These are phyloP conservation scores for Biscutella auriculata DNA, from an alignment of 441 rosid genomes.

Conservation along the genomic window DNA sequence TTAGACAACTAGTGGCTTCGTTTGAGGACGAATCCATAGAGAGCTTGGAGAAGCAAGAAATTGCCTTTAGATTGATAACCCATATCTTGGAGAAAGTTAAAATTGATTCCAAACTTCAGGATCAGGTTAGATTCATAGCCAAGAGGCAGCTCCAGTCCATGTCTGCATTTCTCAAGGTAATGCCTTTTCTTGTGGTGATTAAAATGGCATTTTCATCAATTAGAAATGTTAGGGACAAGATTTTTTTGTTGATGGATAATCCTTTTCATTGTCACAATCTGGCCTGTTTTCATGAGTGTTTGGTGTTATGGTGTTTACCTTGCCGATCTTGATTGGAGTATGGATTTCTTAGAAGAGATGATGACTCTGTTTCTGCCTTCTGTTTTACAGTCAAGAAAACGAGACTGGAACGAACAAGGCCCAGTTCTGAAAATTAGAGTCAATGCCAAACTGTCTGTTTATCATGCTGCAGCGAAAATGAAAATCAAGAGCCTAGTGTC, in stretches of 20 bases:
- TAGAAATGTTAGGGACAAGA: background rate
- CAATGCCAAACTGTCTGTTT: conserved; percentile 70
- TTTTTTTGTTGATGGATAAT: background rate
- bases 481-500: conserved; percentile 61
- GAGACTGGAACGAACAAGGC: conserved; percentile 92
- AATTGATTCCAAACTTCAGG: conserved; percentile 61
- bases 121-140: conserved; percentile 56
- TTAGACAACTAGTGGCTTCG: conserved; percentile 50
- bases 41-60: conserved; percentile 82
- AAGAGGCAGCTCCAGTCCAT: conserved; percentile 87
- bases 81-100: conserved; percentile 54
- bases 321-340: background rate
- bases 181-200: background rate
- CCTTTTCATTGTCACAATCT: background rate
- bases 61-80: conserved; percentile 70
- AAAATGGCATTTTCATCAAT: background rate
- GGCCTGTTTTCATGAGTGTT: conserved; percentile 1
- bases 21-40: conserved; percentile 81
- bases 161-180: conserved; percentile 85
- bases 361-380: conserved; percentile 13
- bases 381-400: conserved; percentile 71
- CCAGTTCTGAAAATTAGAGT: conserved; percentile 67
- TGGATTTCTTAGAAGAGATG: conserved; percentile 6
- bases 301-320: background rate
- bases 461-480: conserved; percentile 78